Conservation (phyloP, 257 asterid genomes). For the Solanum etuberosum region DNA sequence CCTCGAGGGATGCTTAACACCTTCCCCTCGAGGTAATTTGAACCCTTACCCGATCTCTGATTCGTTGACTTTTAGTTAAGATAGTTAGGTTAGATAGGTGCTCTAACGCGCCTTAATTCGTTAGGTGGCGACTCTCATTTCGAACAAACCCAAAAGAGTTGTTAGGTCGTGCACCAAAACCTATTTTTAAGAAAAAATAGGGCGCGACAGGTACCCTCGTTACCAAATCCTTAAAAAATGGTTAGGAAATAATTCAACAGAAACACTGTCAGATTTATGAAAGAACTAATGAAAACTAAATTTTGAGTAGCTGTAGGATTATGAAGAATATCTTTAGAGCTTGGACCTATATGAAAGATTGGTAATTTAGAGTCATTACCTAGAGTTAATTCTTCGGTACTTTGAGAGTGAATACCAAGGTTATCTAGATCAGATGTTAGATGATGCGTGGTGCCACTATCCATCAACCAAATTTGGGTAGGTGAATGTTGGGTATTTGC, state of each 20-base stretch:
- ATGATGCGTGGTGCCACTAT: neutral
- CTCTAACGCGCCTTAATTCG: too few relatives aligned
- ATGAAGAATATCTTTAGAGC: neutral
- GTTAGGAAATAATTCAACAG: neutral
- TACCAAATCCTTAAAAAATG: too few relatives aligned
- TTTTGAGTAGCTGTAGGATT: neutral
- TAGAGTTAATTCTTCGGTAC: neutral
- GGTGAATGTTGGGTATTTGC: neutral
- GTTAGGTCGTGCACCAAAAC: too few relatives aligned
- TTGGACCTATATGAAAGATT: neutral
- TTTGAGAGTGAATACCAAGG: neutral
- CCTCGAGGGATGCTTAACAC: too few relatives aligned
- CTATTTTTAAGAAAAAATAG: too few relatives aligned
- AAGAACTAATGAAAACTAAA: neutral
- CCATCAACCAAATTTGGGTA: neutral
- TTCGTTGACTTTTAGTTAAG: too few relatives aligned
- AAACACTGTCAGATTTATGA: neutral
- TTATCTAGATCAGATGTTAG: neutral
- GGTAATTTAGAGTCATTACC: neutral
- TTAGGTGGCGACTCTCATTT: too few relatives aligned
- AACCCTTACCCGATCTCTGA: too few relatives aligned
- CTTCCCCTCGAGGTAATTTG: too few relatives aligned
- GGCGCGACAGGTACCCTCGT: too few relatives aligned
- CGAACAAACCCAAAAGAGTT: too few relatives aligned
- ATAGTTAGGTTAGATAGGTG: too few relatives aligned